A percentile compares a stretch with the other conserved stretches of the same genome.
Conservation (phyloP, 805 yeast genomes). For the Candida caryicola region DNA sequence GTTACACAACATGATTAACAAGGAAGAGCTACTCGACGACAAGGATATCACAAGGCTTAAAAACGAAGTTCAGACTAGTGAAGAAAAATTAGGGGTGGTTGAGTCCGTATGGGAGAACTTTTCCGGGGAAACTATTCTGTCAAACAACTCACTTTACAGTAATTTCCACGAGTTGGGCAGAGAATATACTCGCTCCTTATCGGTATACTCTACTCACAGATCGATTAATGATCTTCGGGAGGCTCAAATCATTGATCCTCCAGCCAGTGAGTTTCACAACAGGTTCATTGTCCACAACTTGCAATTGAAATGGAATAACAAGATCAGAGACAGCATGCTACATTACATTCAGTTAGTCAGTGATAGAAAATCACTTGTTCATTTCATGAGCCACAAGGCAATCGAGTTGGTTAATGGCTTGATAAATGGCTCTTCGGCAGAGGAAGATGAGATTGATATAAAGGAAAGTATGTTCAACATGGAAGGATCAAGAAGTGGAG, state of each 20-base stretch:
- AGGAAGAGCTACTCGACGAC: not conserved
- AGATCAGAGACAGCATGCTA: constrained; percentile 59
- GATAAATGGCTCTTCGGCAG: constrained; percentile 18
- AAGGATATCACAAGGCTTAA: constrained; percentile 11
- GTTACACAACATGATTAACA: not conserved
- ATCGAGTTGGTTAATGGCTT: constrained; percentile 47
- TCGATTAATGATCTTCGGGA: constrained; percentile 24
- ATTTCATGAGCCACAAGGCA: constrained; percentile 49
- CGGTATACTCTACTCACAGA: constrained; percentile 30
- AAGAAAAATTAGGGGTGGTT: constrained; percentile 22
- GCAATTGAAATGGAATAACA: constrained; percentile 76
- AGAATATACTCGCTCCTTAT: constrained; percentile 17
- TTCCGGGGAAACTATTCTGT: constrained; percentile 4
- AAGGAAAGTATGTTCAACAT: constrained; percentile 10
- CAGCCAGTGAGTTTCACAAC: constrained; percentile 51
- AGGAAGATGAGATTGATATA: constrained; percentile 12
- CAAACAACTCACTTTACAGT: constrained; percentile 5
- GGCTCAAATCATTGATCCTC: constrained; percentile 19
- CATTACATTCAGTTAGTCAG: constrained; percentile 50
- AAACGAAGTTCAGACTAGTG: constrained; percentile 25
- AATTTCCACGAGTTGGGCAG: constrained; percentile 8
- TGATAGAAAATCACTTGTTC: constrained; percentile 42
- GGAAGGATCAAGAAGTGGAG: constrained; percentile 19
- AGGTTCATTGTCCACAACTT: constrained; percentile 71
- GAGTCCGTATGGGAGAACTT: constrained; percentile 21